Evolutionary conservation across 768 basidiomycete genomes (phyloP).

Genomic region (Mycena epipterygia): DNA sequence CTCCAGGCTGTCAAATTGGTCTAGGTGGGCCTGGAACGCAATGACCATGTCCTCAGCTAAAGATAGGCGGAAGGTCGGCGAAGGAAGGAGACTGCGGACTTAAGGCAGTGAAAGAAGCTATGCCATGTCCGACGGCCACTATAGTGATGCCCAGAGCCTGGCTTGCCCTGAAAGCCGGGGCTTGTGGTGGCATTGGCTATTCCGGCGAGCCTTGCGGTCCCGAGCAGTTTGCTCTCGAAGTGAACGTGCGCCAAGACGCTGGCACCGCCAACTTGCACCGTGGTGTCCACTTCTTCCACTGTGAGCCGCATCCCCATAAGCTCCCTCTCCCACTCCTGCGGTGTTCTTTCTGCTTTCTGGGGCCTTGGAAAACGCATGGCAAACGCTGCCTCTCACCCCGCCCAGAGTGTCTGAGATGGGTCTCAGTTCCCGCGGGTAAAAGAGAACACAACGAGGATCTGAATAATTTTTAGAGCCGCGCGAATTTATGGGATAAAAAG

Average conservation of each 20-base stretch:
- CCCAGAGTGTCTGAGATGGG: too few species aligned
- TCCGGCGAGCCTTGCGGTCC: neutral
- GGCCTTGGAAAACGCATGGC: neutral
- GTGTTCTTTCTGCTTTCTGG: slow-evolving; percentile 3
- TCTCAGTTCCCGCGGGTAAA: too few species aligned
- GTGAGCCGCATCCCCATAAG: slow-evolving; percentile 15
- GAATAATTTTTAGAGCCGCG: too few species aligned
- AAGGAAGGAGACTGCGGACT: slow-evolving; percentile 11
- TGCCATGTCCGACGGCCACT: neutral
- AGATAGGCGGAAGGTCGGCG: slow-evolving; percentile 14
- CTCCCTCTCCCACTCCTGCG: slow-evolving; percentile 29
- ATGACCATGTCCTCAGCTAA: slow-evolving; percentile 17
- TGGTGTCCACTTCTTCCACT: slow-evolving; percentile 24
- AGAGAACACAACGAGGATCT: too few species aligned
- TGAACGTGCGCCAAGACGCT: slow-evolving; percentile 21
- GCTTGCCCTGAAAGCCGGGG: too few species aligned
- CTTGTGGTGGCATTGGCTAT: neutral
- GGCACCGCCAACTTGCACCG: slow-evolving; percentile 17
- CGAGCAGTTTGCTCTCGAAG: slow-evolving; percentile 22
- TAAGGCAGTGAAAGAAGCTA: slow-evolving; percentile 8
- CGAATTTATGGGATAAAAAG: too few species aligned
- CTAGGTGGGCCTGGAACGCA: slow-evolving; percentile 11
- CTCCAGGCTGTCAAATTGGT: too few species aligned
- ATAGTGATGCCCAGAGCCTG: neutral
- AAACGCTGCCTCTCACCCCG: neutral